Percentiles rank a stretch among this genome's conserved stretches.
phyloP scores from a whole-genome alignment of 441 rosid species.

The Populus hybrid region DNA sequence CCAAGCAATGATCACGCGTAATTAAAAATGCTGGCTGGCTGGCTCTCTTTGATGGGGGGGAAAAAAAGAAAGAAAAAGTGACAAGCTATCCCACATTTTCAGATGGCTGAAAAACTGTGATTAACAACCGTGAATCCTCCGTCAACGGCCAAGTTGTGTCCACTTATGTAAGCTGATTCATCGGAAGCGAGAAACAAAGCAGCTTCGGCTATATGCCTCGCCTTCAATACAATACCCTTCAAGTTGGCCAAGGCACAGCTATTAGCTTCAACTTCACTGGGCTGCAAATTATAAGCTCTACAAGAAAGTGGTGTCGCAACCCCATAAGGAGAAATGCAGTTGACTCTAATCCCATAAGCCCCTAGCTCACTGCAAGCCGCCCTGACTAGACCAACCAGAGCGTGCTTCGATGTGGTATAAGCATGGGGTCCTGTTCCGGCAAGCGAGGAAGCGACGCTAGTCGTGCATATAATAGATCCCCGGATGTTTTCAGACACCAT shows the following conservation, averaged over 20 bases:
- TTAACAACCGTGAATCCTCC: constrained; percentile 75
- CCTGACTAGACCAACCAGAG: constrained; percentile 58
- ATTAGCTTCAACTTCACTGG: constrained; percentile 49
- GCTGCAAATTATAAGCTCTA: constrained; percentile 34
- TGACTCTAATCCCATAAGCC: constrained; percentile 71
- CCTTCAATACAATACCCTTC: constrained; percentile 65
- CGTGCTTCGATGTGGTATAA: constrained; percentile 72
- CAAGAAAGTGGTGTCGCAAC: constrained; percentile 72
- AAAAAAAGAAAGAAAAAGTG: not conserved
- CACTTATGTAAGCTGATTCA: constrained; percentile 72
- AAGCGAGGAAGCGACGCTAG: constrained; percentile 49
- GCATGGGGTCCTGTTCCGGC: constrained; percentile 73
- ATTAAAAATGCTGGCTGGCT: not conserved
- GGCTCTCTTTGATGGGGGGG: not conserved
- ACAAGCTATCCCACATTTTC: not conserved
- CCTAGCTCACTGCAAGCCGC: constrained; percentile 74
- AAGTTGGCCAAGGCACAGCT: constrained; percentile 42
- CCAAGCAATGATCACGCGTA: not conserved
- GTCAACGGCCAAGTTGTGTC: constrained; percentile 75
- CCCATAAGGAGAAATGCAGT: constrained; percentile 72
- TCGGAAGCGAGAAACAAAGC: constrained; percentile 82
- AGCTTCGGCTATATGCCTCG: constrained; percentile 71
- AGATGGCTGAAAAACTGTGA: constrained; percentile 21
- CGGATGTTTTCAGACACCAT: constrained; percentile 58
- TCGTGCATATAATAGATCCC: constrained; percentile 74